These are phyloP conservation scores for Obelidium mucronatum DNA, from an alignment of 192 early-diverging fungal species.

Conservation along the genomic window DNA sequence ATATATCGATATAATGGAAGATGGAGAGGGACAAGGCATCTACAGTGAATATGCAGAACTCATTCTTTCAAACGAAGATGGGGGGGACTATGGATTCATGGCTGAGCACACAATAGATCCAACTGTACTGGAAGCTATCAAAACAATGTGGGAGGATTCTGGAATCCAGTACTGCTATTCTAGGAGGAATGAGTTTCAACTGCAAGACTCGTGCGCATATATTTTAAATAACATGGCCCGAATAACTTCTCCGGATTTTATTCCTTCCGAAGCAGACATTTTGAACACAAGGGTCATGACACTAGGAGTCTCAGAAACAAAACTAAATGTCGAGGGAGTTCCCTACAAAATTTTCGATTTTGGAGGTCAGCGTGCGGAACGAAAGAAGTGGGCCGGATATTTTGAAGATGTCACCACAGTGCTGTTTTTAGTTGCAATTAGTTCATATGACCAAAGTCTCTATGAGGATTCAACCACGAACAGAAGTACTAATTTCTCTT, in stretches of 20 bases:
- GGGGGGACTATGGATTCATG: slow-evolving; percentile 18
- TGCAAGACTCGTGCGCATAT: slow-evolving; percentile 1
- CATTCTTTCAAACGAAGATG: neutral
- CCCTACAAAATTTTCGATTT: neutral
- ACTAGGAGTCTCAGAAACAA: neutral
- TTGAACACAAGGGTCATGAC: neutral
- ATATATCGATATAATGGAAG: neutral
- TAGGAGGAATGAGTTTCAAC: slow-evolving; percentile 36
- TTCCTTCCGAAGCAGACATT: slow-evolving; percentile 17
- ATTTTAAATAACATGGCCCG: neutral
- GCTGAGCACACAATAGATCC: slow-evolving; percentile 32
- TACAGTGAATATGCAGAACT: neutral
- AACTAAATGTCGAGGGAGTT: neutral
- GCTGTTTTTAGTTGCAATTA: neutral
- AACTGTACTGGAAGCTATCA: neutral
- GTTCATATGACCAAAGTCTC: neutral
- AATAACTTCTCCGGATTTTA: neutral
- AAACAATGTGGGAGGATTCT: slow-evolving; percentile 44
- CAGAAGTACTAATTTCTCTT: too few relatives aligned
- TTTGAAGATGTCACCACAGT: slow-evolving; percentile 2
- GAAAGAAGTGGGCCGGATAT: slow-evolving; percentile 13
- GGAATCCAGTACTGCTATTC: slow-evolving; percentile 46
- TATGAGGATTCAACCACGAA: slow-evolving; percentile 9
- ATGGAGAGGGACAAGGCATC: neutral
- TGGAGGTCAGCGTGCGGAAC: neutral